Percentiles rank a stretch among this genome's conserved stretches.
These are phyloP conservation scores for Chernovozyma aurita DNA, from an alignment of 1,139 yeast genomes.

Conservation along the genomic window DNA sequence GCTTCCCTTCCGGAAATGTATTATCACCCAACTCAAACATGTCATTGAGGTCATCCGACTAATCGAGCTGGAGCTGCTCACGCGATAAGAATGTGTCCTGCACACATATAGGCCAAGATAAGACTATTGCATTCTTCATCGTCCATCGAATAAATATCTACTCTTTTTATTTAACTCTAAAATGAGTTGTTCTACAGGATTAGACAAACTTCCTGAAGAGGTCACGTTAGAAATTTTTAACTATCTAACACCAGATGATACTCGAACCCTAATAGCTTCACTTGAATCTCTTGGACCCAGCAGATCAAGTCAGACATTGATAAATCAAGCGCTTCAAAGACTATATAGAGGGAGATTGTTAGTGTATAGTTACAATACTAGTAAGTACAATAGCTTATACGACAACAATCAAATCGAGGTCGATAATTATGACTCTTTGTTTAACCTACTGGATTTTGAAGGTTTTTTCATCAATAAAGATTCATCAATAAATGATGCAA, in stretches of 20 bases:
- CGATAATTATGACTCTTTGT: background rate
- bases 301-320: conserved; percentile 3
- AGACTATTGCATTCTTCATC: no score
- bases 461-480: background rate
- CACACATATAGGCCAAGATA: no score
- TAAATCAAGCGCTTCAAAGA: conserved; percentile 15
- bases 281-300: conserved; percentile 6
- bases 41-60: no score
- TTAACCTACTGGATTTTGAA: conserved; percentile 1
- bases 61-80: no score
- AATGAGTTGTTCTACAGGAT: background rate
- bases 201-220: conserved; percentile 21
- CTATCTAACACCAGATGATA: conserved; percentile 19
- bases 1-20: no score
- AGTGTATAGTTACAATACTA: conserved; percentile 7
- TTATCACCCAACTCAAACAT: no score
- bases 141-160: no score
- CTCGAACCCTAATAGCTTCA: conserved; percentile 13
- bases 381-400: background rate
- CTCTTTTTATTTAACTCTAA: no score
- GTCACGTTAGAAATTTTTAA: conserved; percentile 20
- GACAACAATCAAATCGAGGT: background rate
- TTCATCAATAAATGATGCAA: background rate
- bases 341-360: conserved; percentile 19
- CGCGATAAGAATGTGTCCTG: no score